Conservation (phyloP, 139 green algal species). For the Edaphochlamys debaryana region DNA sequence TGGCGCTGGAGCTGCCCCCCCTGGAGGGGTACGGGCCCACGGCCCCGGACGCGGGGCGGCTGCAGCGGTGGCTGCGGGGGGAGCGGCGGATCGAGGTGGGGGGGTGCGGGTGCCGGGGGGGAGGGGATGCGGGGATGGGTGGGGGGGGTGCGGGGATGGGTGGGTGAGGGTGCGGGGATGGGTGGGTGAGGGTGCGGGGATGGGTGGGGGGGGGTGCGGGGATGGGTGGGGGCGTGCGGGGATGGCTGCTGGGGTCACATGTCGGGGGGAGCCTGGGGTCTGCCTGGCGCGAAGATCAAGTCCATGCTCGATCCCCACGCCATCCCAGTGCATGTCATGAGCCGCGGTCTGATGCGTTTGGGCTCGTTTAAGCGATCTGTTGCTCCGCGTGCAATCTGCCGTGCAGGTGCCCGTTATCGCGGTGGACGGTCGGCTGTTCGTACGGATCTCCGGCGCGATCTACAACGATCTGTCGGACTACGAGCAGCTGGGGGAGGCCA, state of each 20-base stretch:
- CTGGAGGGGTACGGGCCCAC: constrained; percentile 2
- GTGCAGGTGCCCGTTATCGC: constrained; percentile 46
- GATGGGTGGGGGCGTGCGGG: not conserved
- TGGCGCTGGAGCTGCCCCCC: constrained; percentile 45
- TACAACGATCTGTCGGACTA: constrained; percentile 58
- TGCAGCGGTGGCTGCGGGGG: constrained; percentile 43
- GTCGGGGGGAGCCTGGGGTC: too few relatives aligned
- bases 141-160: too few relatives aligned
- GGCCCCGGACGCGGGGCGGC: not conserved
- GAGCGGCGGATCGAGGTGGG: constrained; percentile 52
- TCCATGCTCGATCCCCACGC: too few relatives aligned
- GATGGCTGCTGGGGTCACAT: not conserved
- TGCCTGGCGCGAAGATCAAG: too few relatives aligned
- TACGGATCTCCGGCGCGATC: constrained; percentile 46
- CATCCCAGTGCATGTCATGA: too few relatives aligned
- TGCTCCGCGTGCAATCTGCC: not conserved
- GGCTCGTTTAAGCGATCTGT: too few relatives aligned
- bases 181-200: not conserved
- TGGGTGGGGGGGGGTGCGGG: not conserved
- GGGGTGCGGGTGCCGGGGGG: too few relatives aligned
- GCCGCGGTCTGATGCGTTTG: too few relatives aligned
- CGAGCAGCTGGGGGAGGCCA: constrained; percentile 30
- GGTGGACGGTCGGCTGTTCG: constrained; percentile 36
- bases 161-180: too few relatives aligned
- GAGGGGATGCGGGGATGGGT: too few relatives aligned